Evolutionary conservation across 441 rosid genomes (phyloP).

Genomic region (Gossypium schwendimanii): DNA sequence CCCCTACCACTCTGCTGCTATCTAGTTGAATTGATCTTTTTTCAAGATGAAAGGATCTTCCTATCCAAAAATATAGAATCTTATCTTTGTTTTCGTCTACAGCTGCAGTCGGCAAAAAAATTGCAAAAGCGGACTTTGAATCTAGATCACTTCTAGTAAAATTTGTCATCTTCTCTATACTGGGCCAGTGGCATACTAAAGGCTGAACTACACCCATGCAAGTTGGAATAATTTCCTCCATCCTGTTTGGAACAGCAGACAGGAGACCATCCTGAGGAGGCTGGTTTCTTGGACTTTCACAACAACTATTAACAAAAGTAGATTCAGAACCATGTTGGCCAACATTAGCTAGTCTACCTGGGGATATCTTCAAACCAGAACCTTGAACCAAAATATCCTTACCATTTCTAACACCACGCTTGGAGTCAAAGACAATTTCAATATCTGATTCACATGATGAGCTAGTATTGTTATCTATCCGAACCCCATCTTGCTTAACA

Average conservation of each 20-base stretch:
- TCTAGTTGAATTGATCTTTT: slow-evolving; percentile 36
- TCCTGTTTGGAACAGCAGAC: slow-evolving; percentile 18
- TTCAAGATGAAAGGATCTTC: slow-evolving; percentile 51
- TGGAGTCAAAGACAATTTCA: slow-evolving; percentile 48
- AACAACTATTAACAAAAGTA: slow-evolving; percentile 23
- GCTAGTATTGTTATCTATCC: slow-evolving; percentile 22
- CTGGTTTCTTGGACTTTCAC: slow-evolving; percentile 22
- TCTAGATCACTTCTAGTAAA: slow-evolving; percentile 43
- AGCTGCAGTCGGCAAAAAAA: slow-evolving; percentile 34
- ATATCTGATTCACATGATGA: slow-evolving; percentile 39
- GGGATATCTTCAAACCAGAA: slow-evolving; percentile 27
- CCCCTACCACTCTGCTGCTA: slow-evolving; percentile 29
- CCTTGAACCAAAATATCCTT: slow-evolving; percentile 26
- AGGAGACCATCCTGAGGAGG: slow-evolving; percentile 13
- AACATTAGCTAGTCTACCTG: slow-evolving; percentile 28
- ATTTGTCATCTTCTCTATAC: slow-evolving; percentile 48
- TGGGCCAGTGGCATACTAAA: slow-evolving; percentile 63
- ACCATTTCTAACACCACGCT: slow-evolving; percentile 31
- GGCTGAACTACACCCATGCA: slow-evolving; percentile 27
- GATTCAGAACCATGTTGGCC: slow-evolving; percentile 30
- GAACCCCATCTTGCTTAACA: slow-evolving; percentile 27
- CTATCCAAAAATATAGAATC: slow-evolving; percentile 78
- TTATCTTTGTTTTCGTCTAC: slow-evolving; percentile 35
- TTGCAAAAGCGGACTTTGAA: slow-evolving; percentile 54
- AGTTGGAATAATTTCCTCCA: slow-evolving; percentile 21